phyloP scores from a whole-genome alignment of 306 rosid species.

The Leucaena leucocephala region DNA sequence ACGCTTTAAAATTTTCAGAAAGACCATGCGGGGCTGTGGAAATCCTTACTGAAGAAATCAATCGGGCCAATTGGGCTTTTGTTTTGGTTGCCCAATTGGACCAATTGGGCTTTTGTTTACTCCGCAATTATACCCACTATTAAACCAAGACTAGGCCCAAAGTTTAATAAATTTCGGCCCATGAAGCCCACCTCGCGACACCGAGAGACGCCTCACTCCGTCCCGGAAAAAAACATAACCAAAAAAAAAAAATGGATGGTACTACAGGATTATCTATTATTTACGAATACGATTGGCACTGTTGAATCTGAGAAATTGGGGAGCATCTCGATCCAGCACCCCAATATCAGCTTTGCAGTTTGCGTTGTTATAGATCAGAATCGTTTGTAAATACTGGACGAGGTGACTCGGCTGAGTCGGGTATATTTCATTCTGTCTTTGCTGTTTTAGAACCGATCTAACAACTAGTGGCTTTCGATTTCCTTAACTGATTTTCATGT shows the following conservation, averaged over 20 bases:
- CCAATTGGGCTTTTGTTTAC: background rate
- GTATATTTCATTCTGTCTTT: background rate
- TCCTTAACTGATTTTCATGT: background rate
- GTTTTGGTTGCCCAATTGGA: too few relatives aligned
- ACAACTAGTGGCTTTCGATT: background rate
- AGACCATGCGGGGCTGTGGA: too few relatives aligned
- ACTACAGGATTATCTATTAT: background rate
- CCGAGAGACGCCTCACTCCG: too few relatives aligned
- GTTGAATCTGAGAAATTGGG: background rate
- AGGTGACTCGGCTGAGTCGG: background rate
- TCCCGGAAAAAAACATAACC: background rate
- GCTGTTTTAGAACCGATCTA: background rate
- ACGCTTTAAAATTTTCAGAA: too few relatives aligned
- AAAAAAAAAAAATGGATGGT: background rate
- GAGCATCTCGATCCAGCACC: background rate
- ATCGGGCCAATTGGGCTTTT: too few relatives aligned
- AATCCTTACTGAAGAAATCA: too few relatives aligned
- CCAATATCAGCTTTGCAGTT: background rate
- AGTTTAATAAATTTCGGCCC: background rate
- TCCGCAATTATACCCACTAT: background rate
- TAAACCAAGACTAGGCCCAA: background rate
- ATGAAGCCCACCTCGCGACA: background rate
- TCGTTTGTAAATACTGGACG: background rate
- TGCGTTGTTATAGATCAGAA: background rate
- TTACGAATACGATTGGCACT: background rate